phyloP scores from a whole-genome alignment of 2,329 filamentous ascomycete species.

The Beauveria rudraprayagi region DNA sequence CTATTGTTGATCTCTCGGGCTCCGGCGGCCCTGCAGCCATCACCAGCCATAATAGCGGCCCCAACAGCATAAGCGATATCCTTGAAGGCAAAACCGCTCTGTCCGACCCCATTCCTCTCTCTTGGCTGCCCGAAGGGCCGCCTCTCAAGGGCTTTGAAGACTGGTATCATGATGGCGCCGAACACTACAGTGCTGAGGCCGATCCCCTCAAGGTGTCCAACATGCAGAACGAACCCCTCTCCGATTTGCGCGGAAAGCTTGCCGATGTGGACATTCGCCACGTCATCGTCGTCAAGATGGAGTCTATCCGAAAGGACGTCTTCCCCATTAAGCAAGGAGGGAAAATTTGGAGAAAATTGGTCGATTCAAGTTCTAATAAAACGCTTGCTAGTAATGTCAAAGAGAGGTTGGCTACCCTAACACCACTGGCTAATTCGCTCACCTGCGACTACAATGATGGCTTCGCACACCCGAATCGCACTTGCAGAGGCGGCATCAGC shows the following conservation, averaged over 20 bases:
- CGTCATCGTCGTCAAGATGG: slow-evolving; percentile 33
- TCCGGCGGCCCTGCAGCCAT: slow-evolving; percentile 22
- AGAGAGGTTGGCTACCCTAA: slow-evolving; percentile 22
- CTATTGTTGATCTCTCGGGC: slow-evolving; percentile 26
- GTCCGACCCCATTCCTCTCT: slow-evolving; percentile 13
- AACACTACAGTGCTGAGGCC: slow-evolving; percentile 26
- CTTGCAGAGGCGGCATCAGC: slow-evolving; percentile 30
- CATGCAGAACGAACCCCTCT: slow-evolving; percentile 23
- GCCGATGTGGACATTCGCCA: slow-evolving; percentile 31
- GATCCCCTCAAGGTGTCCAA: slow-evolving; percentile 35
- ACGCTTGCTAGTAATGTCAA: slow-evolving; percentile 25
- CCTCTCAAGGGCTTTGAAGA: slow-evolving; percentile 19
- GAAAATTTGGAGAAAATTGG: slow-evolving; percentile 28
- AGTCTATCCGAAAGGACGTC: slow-evolving; percentile 37
- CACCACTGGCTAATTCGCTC: slow-evolving; percentile 25
- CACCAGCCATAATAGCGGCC: slow-evolving; percentile 17
- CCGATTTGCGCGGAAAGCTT: slow-evolving; percentile 20
- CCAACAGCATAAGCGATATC: slow-evolving; percentile 19
- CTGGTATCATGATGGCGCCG: slow-evolving; percentile 17
- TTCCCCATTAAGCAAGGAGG: slow-evolving; percentile 36
- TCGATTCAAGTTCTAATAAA: slow-evolving; percentile 23
- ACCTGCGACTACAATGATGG: slow-evolving; percentile 30
- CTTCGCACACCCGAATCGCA: slow-evolving; percentile 12
- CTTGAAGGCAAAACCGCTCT: slow-evolving; percentile 23
- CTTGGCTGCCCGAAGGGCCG: slow-evolving; percentile 21